phyloP scores from a whole-genome alignment of 2,329 filamentous ascomycete genomes.

The Colletotrichum cordylinicola region DNA sequence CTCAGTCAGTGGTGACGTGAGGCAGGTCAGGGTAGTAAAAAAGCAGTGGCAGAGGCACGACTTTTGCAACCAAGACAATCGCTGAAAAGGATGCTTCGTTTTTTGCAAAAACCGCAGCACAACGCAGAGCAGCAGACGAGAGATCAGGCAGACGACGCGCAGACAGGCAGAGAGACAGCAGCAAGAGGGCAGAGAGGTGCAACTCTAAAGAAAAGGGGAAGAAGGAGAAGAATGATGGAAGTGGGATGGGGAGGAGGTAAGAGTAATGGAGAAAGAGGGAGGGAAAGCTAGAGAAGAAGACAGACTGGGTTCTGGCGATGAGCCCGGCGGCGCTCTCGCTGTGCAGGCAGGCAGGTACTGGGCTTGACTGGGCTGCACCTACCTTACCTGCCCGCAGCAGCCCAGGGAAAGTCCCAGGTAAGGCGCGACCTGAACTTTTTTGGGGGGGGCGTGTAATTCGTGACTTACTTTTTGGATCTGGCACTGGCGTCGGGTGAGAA shows the following conservation, averaged over 20 bases:
- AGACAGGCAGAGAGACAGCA: slow-evolving; percentile 24
- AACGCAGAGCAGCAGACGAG: slow-evolving; percentile 18
- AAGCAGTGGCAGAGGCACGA: slow-evolving; percentile 15
- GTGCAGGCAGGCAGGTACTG: background rate
- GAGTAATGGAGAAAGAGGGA: slow-evolving; percentile 36
- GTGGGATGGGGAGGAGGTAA: slow-evolving; percentile 21
- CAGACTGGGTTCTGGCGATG: slow-evolving; percentile 18
- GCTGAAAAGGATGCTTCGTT: slow-evolving; percentile 21
- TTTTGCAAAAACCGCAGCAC: slow-evolving; percentile 6
- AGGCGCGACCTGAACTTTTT: background rate
- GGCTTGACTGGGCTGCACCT: background rate
- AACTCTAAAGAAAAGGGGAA: slow-evolving; percentile 22
- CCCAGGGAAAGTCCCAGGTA: background rate
- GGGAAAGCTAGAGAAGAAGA: slow-evolving; percentile 30
- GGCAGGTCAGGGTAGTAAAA: background rate
- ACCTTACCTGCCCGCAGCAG: background rate
- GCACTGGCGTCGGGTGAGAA: background rate
- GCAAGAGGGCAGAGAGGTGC: slow-evolving; percentile 29
- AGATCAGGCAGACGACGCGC: slow-evolving; percentile 29
- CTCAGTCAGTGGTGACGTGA: slow-evolving; percentile 21
- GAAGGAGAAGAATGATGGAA: slow-evolving; percentile 12
- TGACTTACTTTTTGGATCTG: background rate
- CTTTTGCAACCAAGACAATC: slow-evolving; percentile 23
- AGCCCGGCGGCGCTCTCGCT: background rate
- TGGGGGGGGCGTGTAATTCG: background rate